Percentiles rank a stretch among this genome's conserved stretches.
phyloP scores from a whole-genome alignment of 2,329 filamentous ascomycete genomes.

The Ophiocordyceps camponoti-rufipedis region DNA sequence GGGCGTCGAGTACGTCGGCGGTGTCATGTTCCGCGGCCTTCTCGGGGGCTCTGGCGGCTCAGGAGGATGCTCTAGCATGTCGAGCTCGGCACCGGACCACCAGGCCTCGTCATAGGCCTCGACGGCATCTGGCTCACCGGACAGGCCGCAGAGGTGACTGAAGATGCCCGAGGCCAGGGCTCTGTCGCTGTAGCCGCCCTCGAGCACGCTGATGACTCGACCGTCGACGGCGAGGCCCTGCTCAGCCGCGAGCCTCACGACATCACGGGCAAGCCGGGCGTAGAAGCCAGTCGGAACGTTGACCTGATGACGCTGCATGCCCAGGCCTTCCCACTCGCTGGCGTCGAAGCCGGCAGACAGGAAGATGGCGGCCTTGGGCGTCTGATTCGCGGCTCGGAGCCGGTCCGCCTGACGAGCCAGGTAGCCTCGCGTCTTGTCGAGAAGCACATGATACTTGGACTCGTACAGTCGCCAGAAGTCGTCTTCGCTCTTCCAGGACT shows the following conservation, averaged over 20 bases:
- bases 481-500: slow-evolving; percentile 62
- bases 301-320: slow-evolving; percentile 91
- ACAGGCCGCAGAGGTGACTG: slow-evolving; percentile 75
- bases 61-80: slow-evolving; percentile 47
- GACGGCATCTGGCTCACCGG: slow-evolving; percentile 31
- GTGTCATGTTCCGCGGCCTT: slow-evolving; percentile 35
- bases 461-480: slow-evolving; percentile 89
- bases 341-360: slow-evolving; percentile 93
- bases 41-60: slow-evolving; percentile 27
- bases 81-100: slow-evolving; percentile 51
- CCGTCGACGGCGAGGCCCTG: slow-evolving; percentile 62
- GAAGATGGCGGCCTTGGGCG: slow-evolving; percentile 75
- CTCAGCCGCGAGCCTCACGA: slow-evolving; percentile 67
- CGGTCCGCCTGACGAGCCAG: slow-evolving; percentile 55
- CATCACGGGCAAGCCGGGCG: slow-evolving; percentile 71
- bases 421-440: slow-evolving; percentile 67
- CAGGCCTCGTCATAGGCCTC: slow-evolving; percentile 46
- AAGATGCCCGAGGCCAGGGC: slow-evolving; percentile 76
- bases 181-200: slow-evolving; percentile 90
- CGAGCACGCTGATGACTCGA: slow-evolving; percentile 78
- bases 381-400: slow-evolving; percentile 37
- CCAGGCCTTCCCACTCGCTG: slow-evolving; percentile 78
- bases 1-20: slow-evolving; percentile 66
- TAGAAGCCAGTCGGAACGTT: slow-evolving; percentile 97
- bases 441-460: slow-evolving; percentile 52